Evolutionary conservation across 305 asterid genomes (phyloP).

Genomic region (Fraxinus sp.): DNA sequence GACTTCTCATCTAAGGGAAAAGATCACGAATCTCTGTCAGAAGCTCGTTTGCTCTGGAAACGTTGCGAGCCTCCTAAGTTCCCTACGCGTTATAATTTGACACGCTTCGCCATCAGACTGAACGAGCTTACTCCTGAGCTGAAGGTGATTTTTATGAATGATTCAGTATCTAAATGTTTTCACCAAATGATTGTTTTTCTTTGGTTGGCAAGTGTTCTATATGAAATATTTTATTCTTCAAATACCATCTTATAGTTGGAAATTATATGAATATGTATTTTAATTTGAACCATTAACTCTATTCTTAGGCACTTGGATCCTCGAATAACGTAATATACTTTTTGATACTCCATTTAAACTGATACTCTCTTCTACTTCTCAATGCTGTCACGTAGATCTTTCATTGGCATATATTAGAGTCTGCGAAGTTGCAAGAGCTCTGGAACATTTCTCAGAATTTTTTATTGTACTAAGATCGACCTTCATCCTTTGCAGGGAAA

Average conservation of each 20-base stretch:
- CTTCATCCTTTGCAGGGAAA: slow-evolving; percentile 53
- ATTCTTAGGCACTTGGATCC: background rate
- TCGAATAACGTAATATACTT: background rate
- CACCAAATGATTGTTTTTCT: background rate
- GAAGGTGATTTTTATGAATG: slow-evolving; percentile 44
- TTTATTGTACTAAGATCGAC: background rate
- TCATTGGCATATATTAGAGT: background rate
- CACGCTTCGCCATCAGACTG: slow-evolving; percentile 86
- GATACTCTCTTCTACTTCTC: background rate
- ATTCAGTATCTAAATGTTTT: background rate
- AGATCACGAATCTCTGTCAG: slow-evolving; percentile 56
- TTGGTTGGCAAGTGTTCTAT: background rate
- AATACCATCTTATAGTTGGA: background rate
- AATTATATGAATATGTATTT: background rate
- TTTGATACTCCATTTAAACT: background rate
- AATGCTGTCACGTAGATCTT: background rate
- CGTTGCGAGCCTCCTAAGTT: slow-evolving; percentile 67
- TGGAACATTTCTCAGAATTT: background rate
- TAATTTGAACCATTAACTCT: background rate
- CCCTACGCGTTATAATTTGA: slow-evolving; percentile 77
- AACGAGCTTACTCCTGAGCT: slow-evolving; percentile 77
- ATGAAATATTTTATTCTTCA: background rate
- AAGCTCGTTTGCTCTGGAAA: slow-evolving; percentile 76
- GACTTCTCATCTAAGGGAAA: slow-evolving; percentile 59
- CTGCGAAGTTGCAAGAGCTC: background rate